phyloP scores from a whole-genome alignment of 1,284 basidiomycete genomes.

The Ganoderma sinense region DNA sequence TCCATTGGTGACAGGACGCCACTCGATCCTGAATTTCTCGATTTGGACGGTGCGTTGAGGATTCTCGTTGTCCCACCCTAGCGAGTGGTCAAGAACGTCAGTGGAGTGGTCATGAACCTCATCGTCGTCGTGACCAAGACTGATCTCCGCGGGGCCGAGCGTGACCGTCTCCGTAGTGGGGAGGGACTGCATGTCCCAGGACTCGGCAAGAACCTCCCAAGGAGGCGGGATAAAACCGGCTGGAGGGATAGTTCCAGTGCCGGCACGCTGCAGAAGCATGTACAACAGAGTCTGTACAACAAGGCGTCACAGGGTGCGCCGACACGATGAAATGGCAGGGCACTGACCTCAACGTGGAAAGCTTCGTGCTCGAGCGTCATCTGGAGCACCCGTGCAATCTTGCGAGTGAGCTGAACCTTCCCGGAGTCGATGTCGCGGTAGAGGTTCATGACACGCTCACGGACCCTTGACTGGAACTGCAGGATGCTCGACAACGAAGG shows the following conservation, averaged over 20 bases:
- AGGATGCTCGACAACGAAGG: conserved; percentile 79
- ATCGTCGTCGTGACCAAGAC: conserved; percentile 86
- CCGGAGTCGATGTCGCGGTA: conserved; percentile 78
- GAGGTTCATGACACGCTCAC: conserved; percentile 72
- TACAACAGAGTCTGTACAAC: conserved; percentile 82
- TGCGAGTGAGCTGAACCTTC: conserved; percentile 64
- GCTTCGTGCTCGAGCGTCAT: conserved; percentile 93
- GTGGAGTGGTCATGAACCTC: conserved; percentile 72
- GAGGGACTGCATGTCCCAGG: conserved; percentile 66
- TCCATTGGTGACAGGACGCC: conserved; percentile 88
- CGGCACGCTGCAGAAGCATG: conserved; percentile 88
- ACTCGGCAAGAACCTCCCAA: conserved; percentile 73
- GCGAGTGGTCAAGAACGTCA: conserved; percentile 68
- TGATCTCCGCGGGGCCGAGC: conserved; percentile 68
- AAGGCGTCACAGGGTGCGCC: background rate
- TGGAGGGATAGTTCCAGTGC: conserved; percentile 81
- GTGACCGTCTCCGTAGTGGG: conserved; percentile 54
- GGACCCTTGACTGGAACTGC: conserved; percentile 81
- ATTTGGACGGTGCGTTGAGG: conserved; percentile 70
- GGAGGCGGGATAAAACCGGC: conserved; percentile 77
- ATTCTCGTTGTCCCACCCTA: conserved; percentile 97
- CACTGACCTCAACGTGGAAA: conserved; percentile 76
- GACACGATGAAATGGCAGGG: background rate
- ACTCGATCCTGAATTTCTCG: conserved; percentile 76
- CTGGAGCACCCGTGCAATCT: conserved; percentile 82